phyloP scores from a whole-genome alignment of 257 asterid genomes.

The Solanum paucissectum region DNA sequence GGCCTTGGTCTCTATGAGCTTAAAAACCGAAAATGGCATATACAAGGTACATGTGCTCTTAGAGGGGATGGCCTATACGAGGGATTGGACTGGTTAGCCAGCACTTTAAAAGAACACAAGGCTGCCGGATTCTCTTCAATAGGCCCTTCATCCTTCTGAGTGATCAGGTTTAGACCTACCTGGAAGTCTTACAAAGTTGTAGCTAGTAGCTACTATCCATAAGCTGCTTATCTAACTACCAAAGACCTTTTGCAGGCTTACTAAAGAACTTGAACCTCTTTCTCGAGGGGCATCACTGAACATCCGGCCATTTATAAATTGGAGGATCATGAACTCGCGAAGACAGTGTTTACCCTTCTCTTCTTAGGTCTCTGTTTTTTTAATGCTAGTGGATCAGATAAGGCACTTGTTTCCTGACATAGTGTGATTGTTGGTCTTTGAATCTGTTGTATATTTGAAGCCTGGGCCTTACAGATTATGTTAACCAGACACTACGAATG shows the following conservation, averaged over 20 bases:
- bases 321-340: neutral
- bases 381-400: slow-evolving; percentile 1
- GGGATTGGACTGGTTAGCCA: slow-evolving; percentile 92
- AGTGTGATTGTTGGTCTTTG: neutral
- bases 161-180: slow-evolving; percentile 20
- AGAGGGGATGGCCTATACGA: slow-evolving; percentile 92
- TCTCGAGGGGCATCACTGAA: slow-evolving; percentile 17
- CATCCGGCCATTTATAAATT: slow-evolving; percentile 11
- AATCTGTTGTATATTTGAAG: neutral
- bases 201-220: neutral
- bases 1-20: slow-evolving; percentile 85
- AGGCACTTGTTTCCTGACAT: neutral
- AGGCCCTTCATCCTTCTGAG: slow-evolving; percentile 60
- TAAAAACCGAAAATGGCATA: slow-evolving; percentile 84
- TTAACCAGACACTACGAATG: neutral
- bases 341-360: neutral
- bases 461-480: neutral
- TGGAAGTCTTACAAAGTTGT: neutral
- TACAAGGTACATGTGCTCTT: slow-evolving; percentile 90
- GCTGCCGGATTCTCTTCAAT: slow-evolving; percentile 83
- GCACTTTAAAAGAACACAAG: slow-evolving; percentile 73
- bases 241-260: neutral
- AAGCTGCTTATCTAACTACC: neutral
- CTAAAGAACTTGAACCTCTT: neutral
- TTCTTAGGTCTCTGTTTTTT: neutral